A percentile compares a stretch with the other conserved stretches of the same genome.
Conservation (phyloP, 2,329 filamentous ascomycete genomes). For the Claviceps digitariae region DNA sequence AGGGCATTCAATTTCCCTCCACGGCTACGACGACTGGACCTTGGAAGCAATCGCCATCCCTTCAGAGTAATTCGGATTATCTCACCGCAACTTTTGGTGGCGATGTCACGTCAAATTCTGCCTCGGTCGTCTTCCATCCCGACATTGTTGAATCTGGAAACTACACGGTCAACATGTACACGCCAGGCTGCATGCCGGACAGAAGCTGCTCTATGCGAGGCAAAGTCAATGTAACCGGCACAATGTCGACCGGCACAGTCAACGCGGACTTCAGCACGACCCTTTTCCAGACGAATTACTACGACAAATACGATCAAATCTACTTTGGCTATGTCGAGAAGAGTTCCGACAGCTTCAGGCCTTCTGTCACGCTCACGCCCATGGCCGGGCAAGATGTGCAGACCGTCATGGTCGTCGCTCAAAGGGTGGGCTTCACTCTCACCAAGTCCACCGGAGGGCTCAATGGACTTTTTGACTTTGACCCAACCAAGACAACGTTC, state of each 20-base stretch:
- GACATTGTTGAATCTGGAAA: conserved; percentile 82
- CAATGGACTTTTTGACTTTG: conserved; percentile 83
- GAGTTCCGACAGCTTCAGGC: conserved; percentile 57
- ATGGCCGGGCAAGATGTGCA: conserved; percentile 46
- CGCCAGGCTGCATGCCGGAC: conserved; percentile 77
- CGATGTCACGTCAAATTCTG: conserved; percentile 40
- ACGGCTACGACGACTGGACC: conserved; percentile 56
- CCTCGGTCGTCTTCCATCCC: conserved; percentile 65
- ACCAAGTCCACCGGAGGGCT: conserved; percentile 64
- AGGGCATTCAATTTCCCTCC: conserved; percentile 46
- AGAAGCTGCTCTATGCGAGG: conserved; percentile 64
- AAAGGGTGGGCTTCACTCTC: conserved; percentile 66
- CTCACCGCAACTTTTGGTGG: conserved; percentile 52
- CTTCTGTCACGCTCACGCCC: conserved; percentile 66
- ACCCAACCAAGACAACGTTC: conserved; percentile 43
- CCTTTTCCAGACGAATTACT: conserved; percentile 84
- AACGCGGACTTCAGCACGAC: conserved; percentile 40
- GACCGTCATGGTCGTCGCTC: conserved; percentile 71
- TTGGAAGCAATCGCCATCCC: conserved; percentile 58
- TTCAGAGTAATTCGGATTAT: conserved; percentile 61
- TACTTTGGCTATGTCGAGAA: conserved; percentile 78
- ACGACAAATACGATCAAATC: conserved; percentile 91
- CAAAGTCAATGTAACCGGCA: conserved; percentile 66
- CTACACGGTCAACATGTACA: conserved; percentile 84
- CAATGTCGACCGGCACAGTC: conserved; percentile 41